Evolutionary conservation across 306 rosid species (phyloP), one percentile per base, ranked within the genome.

Genomic region (Styphnolobium japonicum): DNA sequence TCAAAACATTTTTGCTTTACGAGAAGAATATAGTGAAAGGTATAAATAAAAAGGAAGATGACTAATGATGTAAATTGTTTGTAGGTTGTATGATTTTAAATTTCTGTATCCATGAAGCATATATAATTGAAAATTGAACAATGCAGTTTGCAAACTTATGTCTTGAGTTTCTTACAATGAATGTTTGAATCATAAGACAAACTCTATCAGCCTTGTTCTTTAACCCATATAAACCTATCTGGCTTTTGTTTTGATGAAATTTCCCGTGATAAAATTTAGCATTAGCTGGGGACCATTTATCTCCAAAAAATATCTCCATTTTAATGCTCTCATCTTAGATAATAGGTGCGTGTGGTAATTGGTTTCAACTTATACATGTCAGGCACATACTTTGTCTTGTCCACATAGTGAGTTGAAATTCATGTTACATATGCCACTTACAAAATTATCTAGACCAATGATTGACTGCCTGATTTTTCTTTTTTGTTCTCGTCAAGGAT

Each of bases 121-220:
- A 72, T 72, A 40, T 51, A 39, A 12, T 40, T 80, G 61, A 63
- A 78, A 63, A 25, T 71, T 51, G 63, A 37, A 49, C 57, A 16
- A n/a, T 5, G 22, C 22, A 3, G 55, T 29, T 48, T 45, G 49
- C 61, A 45, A 25, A 66, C 62, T 11, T 43, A 22, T 12, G 16
- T 40, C 19, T 31, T 12, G 16, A 29, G 33, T 49, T 37, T 53
- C 45, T 34, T 76, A 51, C 7, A 36, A 9, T 25, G 57, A 52
- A 36, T 42, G 39, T 22, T 27, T 52, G 37, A 43, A 33, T 33
- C 36, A 14, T 11, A 19, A 29, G 22, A 10, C 42, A 16, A 55
- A 43, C 40, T 7, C 52, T 1, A 2, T 23, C n/a, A 15, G 48
- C 31, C 29, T 53, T 53, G 36, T 64, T 53, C 23, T 40, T 39